phyloP scores from a whole-genome alignment of 441 rosid species.

The Cnidoscolus chayamansa region DNA sequence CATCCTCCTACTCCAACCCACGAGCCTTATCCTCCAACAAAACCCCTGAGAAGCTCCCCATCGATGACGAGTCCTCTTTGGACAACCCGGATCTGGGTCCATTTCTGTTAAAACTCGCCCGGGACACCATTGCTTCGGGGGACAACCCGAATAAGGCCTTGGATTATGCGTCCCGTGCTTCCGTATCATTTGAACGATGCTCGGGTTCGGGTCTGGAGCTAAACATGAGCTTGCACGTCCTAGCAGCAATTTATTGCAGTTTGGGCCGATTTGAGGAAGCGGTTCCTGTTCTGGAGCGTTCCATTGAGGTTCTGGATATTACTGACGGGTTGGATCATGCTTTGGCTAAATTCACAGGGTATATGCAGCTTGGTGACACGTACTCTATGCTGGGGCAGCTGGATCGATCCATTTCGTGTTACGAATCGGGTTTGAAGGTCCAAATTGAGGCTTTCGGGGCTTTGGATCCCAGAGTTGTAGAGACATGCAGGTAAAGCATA shows the following conservation, averaged over 20 bases:
- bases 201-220: constrained; percentile 40
- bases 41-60: constrained; percentile 21
- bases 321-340: constrained; percentile 36
- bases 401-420: constrained; percentile 50
- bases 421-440: constrained; percentile 45
- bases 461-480: constrained; percentile 48
- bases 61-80: constrained; percentile 30
- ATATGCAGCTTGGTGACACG: constrained; percentile 59
- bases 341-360: constrained; percentile 52
- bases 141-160: constrained; percentile 40
- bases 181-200: constrained; percentile 35
- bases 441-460: constrained; percentile 49
- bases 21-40: constrained; percentile 15
- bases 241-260: constrained; percentile 54
- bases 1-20: constrained; percentile 27
- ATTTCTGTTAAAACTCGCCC: constrained; percentile 45
- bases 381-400: constrained; percentile 47
- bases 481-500: constrained; percentile 42
- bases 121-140: constrained; percentile 40
- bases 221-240: constrained; percentile 49
- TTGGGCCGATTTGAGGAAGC: constrained; percentile 51
- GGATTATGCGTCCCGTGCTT: constrained; percentile 49
- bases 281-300: constrained; percentile 48
- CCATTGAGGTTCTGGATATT: constrained; percentile 35
- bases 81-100: constrained; percentile 47